Evolutionary conservation across 768 basidiomycete genomes (phyloP), one percentile per base, ranked within the genome.

Genomic region (Boletus barrowsii): DNA sequence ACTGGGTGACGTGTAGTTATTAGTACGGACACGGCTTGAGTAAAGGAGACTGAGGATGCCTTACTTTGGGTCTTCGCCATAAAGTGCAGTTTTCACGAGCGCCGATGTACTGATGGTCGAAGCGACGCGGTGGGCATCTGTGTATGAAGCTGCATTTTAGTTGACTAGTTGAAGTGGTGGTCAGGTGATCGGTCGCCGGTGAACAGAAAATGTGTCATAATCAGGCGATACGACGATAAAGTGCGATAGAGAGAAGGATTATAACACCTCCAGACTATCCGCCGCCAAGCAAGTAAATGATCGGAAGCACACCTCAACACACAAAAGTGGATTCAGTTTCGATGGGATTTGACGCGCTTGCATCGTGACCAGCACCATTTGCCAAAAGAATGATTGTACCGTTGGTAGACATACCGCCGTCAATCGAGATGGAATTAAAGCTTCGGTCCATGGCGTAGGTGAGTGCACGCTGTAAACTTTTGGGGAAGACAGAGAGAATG

Each of bases 371-470:
- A 1, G 92, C 93, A 13, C 95, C 97, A 58, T 98, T 99, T 2
- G 96, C 96, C 18, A 99, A 76, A 11, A 84, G 83, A 43, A 95
- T 67, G 62, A 98, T 86, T 4, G 95, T 93, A 67, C 98, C 97
- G 68, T 99, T 99, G 0, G 96, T 99, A 10, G 87, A 90, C 96
- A 97, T 98, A 61, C 98, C 97, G 3, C 96, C 96, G 64, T 99
- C 97, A 11, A 99, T 87, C 57, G 90, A 90, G 72, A 99, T 99
- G 11, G 89, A 90, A 68, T 98, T 98, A 80, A 99, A 98, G 66
- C 87, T 90, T 45, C 95, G 77, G 57, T 94, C 91, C 15, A 98
- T 92, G 10, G 96, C 97, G 60, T 93, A 91, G 6, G 87, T 88
- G 32, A 98, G 75, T 0, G 97, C 96, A 42, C 71, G 78, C 68